Evolutionary conservation across 257 asterid species (phyloP).

Genomic region (Osmanthus fragrans): DNA sequence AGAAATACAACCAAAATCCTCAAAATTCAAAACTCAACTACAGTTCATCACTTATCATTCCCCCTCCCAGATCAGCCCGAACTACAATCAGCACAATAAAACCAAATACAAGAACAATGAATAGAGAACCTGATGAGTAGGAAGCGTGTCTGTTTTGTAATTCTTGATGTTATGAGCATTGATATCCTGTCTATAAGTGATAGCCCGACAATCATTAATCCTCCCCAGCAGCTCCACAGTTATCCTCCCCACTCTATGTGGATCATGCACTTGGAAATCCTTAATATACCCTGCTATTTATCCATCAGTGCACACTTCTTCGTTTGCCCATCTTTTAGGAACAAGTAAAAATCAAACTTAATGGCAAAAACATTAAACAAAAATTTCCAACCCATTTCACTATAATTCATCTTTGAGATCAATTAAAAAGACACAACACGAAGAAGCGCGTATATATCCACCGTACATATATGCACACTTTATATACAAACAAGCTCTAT

Average conservation of each 20-base stretch:
- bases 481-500: too few relatives aligned
- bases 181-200: conserved; percentile 78
- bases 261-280: conserved; percentile 74
- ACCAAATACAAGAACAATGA: not conserved
- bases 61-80: conserved; percentile 11
- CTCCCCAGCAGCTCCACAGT: conserved; percentile 81
- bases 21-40: not conserved
- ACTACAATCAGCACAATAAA: conserved; percentile 9
- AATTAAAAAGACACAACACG: not conserved
- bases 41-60: conserved; percentile 9
- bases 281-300: conserved; percentile 74
- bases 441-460: not conserved
- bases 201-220: conserved; percentile 81
- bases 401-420: not conserved
- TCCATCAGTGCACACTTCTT: conserved; percentile 16
- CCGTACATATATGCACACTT: not conserved
- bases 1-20: not conserved
- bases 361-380: not conserved
- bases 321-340: not conserved
- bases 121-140: conserved; percentile 79
- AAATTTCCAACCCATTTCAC: conserved; percentile 4
- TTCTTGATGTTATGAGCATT: conserved; percentile 53
- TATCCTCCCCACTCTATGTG: conserved; percentile 81
- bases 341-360: not conserved
- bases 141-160: conserved; percentile 68